Evolutionary conservation across 805 yeast genomes (phyloP).

Genomic region (Candida vartiovaarae): DNA sequence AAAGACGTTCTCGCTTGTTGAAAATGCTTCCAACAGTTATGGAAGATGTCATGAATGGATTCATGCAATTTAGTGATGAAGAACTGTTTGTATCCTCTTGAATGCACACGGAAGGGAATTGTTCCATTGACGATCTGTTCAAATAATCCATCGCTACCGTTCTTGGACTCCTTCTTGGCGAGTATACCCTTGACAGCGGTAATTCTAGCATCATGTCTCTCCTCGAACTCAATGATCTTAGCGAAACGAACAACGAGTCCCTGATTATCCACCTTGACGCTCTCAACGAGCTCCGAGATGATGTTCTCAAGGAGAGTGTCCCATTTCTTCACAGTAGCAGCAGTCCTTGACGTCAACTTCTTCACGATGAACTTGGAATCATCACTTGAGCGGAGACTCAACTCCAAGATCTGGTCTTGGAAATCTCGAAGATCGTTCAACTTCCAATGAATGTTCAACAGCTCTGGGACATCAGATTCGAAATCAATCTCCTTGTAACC

Average conservation of each 20-base stretch:
- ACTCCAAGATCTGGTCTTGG: conserved; percentile 60
- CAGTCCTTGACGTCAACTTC: conserved; percentile 39
- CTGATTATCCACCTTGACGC: conserved; percentile 59
- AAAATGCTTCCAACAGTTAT: conserved; percentile 51
- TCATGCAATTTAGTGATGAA: conserved; percentile 53
- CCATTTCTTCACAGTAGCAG: conserved; percentile 47
- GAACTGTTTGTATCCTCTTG: conserved; percentile 55
- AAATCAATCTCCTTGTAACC: conserved; percentile 30
- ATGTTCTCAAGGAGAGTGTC: conserved; percentile 57
- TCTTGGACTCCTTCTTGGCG: conserved; percentile 21
- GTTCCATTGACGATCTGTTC: conserved; percentile 36
- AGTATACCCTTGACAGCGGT: conserved; percentile 26
- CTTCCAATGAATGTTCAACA: conserved; percentile 62
- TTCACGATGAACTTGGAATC: conserved; percentile 65
- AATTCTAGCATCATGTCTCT: conserved; percentile 63
- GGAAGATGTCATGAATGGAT: conserved; percentile 60
- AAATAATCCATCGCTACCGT: conserved; percentile 21
- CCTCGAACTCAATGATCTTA: conserved; percentile 75
- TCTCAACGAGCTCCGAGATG: conserved; percentile 65
- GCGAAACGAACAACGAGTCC: conserved; percentile 65
- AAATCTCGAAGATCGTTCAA: conserved; percentile 70
- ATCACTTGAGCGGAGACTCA: conserved; percentile 45
- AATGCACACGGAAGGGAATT: conserved; percentile 34
- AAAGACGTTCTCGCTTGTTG: conserved; percentile 35
- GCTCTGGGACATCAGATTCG: conserved; percentile 42